Conservation (phyloP, 805 yeast species). For the Saturnispora serradocipensis region DNA sequence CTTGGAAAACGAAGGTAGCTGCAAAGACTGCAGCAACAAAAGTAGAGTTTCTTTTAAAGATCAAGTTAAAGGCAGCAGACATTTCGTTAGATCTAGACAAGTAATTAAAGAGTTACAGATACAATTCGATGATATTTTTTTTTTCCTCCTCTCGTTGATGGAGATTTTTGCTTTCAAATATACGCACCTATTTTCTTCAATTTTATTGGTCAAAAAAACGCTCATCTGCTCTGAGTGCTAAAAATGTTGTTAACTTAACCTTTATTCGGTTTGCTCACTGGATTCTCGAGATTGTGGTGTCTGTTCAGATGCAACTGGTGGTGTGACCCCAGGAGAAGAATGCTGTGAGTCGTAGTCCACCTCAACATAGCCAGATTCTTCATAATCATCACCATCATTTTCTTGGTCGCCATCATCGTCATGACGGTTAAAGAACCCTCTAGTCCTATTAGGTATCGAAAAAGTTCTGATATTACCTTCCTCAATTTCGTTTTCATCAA, state of each 20-base stretch:
- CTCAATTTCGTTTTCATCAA: slow-evolving; percentile 1
- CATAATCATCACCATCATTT: neutral
- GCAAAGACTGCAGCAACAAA: slow-evolving; percentile 77
- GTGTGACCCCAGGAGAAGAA: neutral
- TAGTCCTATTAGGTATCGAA: neutral
- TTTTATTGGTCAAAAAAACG: neutral
- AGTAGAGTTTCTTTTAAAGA: slow-evolving; percentile 85
- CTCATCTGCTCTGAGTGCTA: neutral
- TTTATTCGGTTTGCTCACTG: neutral
- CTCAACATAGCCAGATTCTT: neutral
- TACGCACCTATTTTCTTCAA: neutral
- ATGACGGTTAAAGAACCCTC: neutral
- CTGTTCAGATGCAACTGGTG: neutral
- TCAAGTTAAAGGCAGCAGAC: slow-evolving; percentile 49
- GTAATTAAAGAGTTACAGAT: neutral
- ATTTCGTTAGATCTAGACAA: neutral
- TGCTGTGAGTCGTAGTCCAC: neutral
- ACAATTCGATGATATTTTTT: slow-evolving; percentile 5
- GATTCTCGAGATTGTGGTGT: neutral
- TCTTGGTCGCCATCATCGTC: neutral
- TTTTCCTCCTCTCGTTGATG: slow-evolving; percentile 5
- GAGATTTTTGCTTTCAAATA: slow-evolving; percentile 2
- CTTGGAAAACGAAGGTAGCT: slow-evolving; percentile 81
- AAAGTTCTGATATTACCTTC: neutral
- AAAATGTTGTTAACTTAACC: neutral